Evolutionary conservation across 2,329 filamentous ascomycete species (phyloP).

Genomic region (Alternaria atra): DNA sequence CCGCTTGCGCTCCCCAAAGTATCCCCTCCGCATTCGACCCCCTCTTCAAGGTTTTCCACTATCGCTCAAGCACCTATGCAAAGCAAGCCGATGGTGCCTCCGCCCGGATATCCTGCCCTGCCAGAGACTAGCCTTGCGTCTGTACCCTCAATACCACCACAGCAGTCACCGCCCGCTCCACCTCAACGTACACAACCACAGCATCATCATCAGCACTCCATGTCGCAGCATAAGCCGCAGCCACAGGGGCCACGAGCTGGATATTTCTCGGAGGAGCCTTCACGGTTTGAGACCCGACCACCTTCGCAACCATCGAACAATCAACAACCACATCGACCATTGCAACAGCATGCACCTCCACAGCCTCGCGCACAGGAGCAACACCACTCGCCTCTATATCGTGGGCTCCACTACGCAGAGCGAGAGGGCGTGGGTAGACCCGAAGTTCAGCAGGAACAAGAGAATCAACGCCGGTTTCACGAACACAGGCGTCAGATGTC

Average conservation of each 20-base stretch:
- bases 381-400: constrained; percentile 37
- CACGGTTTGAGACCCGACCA: constrained; percentile 41
- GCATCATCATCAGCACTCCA: constrained; percentile 37
- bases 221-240: constrained; percentile 41
- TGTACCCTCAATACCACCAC: constrained; percentile 39
- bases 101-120: constrained; percentile 31
- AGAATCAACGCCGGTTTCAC: constrained; percentile 38
- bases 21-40: constrained; percentile 46
- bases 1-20: constrained; percentile 45
- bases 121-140: constrained; percentile 40
- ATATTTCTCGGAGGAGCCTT: constrained; percentile 48
- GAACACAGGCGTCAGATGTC: constrained; percentile 45
- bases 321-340: constrained; percentile 30
- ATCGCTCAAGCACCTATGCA: constrained; percentile 46
- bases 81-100: constrained; percentile 37
- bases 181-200: constrained; percentile 35
- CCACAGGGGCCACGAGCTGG: constrained; percentile 45
- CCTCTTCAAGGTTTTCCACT: constrained; percentile 40
- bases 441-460: constrained; percentile 44
- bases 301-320: constrained; percentile 38
- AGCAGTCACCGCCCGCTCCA: constrained; percentile 43
- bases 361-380: constrained; percentile 41
- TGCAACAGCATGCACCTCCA: constrained; percentile 40
- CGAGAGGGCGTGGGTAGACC: constrained; percentile 34
- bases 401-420: constrained; percentile 38